Evolutionary conservation across 2,329 filamentous ascomycete species (phyloP), one percentile per base, ranked within the genome.

Genomic region (Fusarium sp.): DNA sequence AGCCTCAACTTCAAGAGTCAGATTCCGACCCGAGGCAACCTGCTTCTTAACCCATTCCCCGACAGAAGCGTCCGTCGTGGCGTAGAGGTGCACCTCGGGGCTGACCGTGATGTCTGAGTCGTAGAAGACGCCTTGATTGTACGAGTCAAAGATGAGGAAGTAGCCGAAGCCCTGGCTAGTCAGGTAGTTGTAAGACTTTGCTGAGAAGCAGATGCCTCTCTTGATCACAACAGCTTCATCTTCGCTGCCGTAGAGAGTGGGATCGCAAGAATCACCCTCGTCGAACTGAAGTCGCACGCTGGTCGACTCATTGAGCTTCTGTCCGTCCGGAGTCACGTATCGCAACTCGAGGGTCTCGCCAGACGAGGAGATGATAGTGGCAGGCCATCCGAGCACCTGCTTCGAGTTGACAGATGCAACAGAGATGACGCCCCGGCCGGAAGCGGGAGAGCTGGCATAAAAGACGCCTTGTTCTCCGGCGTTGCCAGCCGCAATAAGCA

Each of bases 401-500:
- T 23, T 59, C 1, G 62, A 27, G 49, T 70, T 62, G 31, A 61
- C 54, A 11, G 65, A 68, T 8, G 40, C 67, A n/a, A 68, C 67
- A 16, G 65, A 46, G 14, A 70, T n/a, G 16, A 68, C 67, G 2
- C 62, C 67, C 1, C 49, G 54, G 2, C 61, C 67, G 2, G 57
- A 50, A 11, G 62, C 68, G 2, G 68, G 68, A n/a, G 68, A 64
- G 20, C 65, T 64, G 10, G 68, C 62, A 20, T 59, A 66, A 42
- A 60, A 70, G 16, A 50, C 20, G 1, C 65, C 65, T 23, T 54
- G 20, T 16, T 61, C 62, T 18, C 65, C 68, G 25, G 38, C 9
- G 40, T 68, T 68, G 33, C 65, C 68, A 10, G 65, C 65, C 10
- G 68, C 68, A 7, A 68, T 40, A 18, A 70, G 31, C 1, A 62